Evolutionary conservation across 257 asterid genomes (phyloP).

Genomic region (Cordia subcordata): DNA sequence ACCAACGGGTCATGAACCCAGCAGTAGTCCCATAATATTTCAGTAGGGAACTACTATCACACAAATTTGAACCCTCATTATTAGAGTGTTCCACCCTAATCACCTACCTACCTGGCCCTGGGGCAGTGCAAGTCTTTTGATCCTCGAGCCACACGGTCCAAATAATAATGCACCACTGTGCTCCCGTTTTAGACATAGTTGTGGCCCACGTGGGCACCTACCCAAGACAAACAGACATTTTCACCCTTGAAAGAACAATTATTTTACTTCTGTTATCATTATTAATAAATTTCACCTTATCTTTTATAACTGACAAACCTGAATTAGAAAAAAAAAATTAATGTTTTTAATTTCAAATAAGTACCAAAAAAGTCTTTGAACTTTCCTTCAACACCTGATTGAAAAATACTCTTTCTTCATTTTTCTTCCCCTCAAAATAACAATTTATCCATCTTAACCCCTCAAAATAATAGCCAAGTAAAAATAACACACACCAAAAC

Average conservation of each 20-base stretch:
- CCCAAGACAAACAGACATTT: conserved; percentile 5
- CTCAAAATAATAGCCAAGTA: neutral
- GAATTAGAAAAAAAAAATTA: neutral
- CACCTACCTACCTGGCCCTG: no score
- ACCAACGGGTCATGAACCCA: no score
- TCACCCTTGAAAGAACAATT: no score
- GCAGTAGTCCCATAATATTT: no score
- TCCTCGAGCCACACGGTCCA: conserved; percentile 5
- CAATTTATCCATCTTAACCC: neutral
- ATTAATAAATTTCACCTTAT: no score
- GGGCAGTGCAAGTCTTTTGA: neutral
- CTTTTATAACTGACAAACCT: neutral
- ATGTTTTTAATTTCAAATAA: neutral
- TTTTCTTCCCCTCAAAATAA: conserved; percentile 2
- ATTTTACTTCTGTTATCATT: no score
- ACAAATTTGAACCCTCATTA: no score
- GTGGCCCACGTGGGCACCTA: conserved; percentile 1
- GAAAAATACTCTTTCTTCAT: neutral
- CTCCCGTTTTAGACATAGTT: neutral
- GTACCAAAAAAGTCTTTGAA: conserved; percentile 1
- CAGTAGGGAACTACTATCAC: no score
- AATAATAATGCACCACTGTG: conserved; percentile 6
- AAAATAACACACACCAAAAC: neutral
- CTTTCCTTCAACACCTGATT: no score
- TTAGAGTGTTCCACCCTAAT: no score